Conservation (phyloP, 2,329 filamentous ascomycete species). For the Sarocladium kiliense region DNA sequence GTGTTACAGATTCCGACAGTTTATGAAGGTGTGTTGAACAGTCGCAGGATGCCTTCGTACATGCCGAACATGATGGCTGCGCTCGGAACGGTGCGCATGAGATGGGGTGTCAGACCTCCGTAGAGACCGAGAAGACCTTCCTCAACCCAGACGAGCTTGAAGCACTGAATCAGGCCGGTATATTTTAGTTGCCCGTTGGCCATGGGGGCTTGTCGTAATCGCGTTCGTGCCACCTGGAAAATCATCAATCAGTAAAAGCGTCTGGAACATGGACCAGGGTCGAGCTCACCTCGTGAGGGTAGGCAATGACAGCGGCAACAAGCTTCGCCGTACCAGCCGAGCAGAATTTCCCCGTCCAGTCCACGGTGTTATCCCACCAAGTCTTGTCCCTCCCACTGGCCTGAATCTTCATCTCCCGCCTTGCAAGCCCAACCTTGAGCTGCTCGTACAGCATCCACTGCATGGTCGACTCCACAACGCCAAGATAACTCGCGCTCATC, state of each 20-base stretch:
- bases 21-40: constrained; percentile 36
- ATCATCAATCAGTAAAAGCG: not conserved
- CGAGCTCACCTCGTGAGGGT: constrained; percentile 78
- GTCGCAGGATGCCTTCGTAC: constrained; percentile 56
- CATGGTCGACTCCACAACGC: constrained; percentile 82
- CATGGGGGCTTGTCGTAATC: constrained; percentile 78
- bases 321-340: constrained; percentile 83
- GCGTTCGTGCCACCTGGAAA: constrained; percentile 68
- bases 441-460: constrained; percentile 96
- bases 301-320: constrained; percentile 76
- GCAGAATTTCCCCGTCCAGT: constrained; percentile 73
- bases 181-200: constrained; percentile 73
- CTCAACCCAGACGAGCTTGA: constrained; percentile 80
- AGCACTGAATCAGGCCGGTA: constrained; percentile 82
- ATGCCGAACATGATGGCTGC: constrained; percentile 97
- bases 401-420: constrained; percentile 54
- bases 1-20: not conserved
- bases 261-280: not conserved
- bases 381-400: constrained; percentile 58
- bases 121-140: constrained; percentile 84
- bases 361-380: constrained; percentile 68
- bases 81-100: constrained; percentile 85
- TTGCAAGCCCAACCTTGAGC: constrained; percentile 70
- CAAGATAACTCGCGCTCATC: constrained; percentile 85
- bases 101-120: constrained; percentile 84